Conservation (phyloP, 1,284 basidiomycete species). For the Irpex lacteus region DNA sequence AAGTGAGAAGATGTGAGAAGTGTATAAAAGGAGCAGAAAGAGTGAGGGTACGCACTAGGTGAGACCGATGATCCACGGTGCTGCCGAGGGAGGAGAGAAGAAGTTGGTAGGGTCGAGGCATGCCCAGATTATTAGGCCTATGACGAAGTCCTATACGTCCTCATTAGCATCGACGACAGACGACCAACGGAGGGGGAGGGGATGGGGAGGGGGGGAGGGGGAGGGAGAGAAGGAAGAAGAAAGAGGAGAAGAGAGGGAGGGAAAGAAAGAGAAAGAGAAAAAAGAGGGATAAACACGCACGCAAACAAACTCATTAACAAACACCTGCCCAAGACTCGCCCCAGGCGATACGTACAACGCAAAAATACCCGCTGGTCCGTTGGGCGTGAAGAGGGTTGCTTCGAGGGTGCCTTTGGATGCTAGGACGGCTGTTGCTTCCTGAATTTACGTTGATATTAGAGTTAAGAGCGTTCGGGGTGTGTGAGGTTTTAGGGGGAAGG, state of each 20-base stretch:
- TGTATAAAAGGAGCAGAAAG: conserved; percentile 7
- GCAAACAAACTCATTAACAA: conserved; percentile 65
- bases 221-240: too few species aligned
- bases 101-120: conserved; percentile 62
- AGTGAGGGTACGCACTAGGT: conserved; percentile 42
- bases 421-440: conserved; percentile 43
- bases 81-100: conserved; percentile 48
- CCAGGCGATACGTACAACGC: conserved; percentile 50
- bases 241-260: too few species aligned
- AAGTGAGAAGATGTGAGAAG: conserved; percentile 1
- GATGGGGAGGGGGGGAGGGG: too few species aligned
- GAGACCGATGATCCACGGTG: conserved; percentile 51
- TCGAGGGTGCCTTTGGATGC: conserved; percentile 38
- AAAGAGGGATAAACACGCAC: conserved; percentile 36
- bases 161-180: too few species aligned
- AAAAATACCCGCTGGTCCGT: conserved; percentile 64
- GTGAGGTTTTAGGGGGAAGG: not conserved
- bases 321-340: conserved; percentile 47
- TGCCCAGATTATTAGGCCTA: conserved; percentile 58
- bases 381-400: conserved; percentile 49
- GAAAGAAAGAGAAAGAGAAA: not conserved
- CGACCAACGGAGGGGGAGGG: too few species aligned
- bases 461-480: not conserved
- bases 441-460: not conserved
- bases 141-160: conserved; percentile 54